Conservation (phyloP, 306 rosid species). For the Echinosophora koreensis region DNA sequence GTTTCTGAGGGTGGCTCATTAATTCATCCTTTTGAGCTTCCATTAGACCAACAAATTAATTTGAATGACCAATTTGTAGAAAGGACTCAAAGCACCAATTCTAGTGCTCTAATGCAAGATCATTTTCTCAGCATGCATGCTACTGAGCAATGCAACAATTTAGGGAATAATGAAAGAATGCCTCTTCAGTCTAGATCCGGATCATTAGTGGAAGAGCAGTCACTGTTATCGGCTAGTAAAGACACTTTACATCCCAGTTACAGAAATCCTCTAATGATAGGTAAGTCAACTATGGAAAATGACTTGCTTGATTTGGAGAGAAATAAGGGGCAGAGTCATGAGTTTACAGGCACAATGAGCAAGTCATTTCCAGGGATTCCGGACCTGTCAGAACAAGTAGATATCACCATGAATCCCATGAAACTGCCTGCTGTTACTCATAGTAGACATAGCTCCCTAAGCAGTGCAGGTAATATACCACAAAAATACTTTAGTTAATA, state of each 20-base stretch:
- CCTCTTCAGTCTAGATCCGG: conserved; percentile 61
- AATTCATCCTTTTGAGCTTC: conserved; percentile 61
- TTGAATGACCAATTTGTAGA: conserved; percentile 55
- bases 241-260: conserved; percentile 54
- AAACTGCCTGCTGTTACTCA: conserved; percentile 61
- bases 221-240: conserved; percentile 51
- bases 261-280: conserved; percentile 57
- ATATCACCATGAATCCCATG: conserved; percentile 49
- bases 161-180: conserved; percentile 53
- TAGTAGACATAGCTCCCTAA: conserved; percentile 70
- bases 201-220: conserved; percentile 57
- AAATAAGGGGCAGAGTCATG: conserved; percentile 58
- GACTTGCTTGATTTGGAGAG: conserved; percentile 57
- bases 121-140: conserved; percentile 49
- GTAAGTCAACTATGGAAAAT: conserved; percentile 58
- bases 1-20: conserved; percentile 52
- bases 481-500: conserved; percentile 4
- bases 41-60: conserved; percentile 58
- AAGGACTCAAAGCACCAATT: conserved; percentile 53
- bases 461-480: conserved; percentile 63
- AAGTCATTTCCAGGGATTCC: conserved; percentile 58
- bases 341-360: conserved; percentile 47
- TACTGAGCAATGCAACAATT: conserved; percentile 56
- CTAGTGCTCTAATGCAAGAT: conserved; percentile 57
- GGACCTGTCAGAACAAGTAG: conserved; percentile 58